Base-by-base conservation (phyloP, 2,329 filamentous ascomycete genomes). In the Zasmidium citrigriseum region DNA sequence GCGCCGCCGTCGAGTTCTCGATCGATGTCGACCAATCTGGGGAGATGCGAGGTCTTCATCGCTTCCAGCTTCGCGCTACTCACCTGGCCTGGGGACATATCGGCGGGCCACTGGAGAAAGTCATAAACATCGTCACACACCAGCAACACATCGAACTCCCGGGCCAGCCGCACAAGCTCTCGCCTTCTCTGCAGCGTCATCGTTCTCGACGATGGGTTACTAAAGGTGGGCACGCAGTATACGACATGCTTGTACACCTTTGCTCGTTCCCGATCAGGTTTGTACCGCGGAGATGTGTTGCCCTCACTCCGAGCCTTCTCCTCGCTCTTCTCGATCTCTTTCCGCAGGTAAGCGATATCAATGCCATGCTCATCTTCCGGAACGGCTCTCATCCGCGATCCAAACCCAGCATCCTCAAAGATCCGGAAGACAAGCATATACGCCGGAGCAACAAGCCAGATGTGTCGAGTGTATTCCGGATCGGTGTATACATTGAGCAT, bases 61-160 rank as follows among this genome's bases (percentile, higher is more conserved):
- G 45, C 25, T 18, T 47, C 45, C 3, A 58, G 45, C 23, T 41
- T 52, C 20, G 38, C 44, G 10, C 48, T 27, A 23, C 50, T 29
- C 14, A 49, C 53, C 27, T 55, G 47, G 67, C 66, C 59, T 27
- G 60, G 56, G 68, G 57, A 46, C 27, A 68, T 57, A 59, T 69
- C 72, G 7, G 78, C 67, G 2, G 85, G 83, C 91, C 92, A 97
- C 71, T 93, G 89, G 4, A 98, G 80, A 64, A 93, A 89, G 73
- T 98, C 93, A 72, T 99, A 99, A 10, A 98, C 92, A 73, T 99
- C 95, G 76, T 98, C 93, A 50, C 85, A 85, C 24, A 97, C 82
- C 55, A 97, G 76, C n/a, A 98, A 82, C 5, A 90, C 91, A 72
- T 98, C 87, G 72, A 89, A 86, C 58, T 86, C 80, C 57, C 93